Percentiles rank a stretch among this genome's conserved stretches.
phyloP scores from a whole-genome alignment of 768 basidiomycete genomes.

The Russula virescens region DNA sequence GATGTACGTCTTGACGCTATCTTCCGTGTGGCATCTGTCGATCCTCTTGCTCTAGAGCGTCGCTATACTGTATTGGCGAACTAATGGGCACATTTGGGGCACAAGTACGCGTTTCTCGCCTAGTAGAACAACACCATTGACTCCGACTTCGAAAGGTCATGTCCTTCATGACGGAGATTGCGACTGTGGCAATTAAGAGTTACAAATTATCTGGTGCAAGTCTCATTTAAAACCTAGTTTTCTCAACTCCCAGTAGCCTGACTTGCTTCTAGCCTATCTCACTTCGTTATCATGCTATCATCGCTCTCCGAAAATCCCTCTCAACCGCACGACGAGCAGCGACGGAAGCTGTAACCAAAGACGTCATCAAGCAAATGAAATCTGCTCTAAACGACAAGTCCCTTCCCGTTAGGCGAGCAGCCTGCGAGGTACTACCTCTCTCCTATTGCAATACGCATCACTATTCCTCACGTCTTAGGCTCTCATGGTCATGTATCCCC shows the following conservation, averaged over 20 bases:
- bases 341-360: constrained; percentile 69
- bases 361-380: constrained; percentile 80
- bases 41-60: constrained; percentile 48
- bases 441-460: background rate
- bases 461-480: constrained; percentile 35
- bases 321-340: constrained; percentile 76
- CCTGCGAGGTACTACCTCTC: constrained; percentile 53
- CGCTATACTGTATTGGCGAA: constrained; percentile 83
- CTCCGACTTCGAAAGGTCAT: constrained; percentile 59
- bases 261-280: constrained; percentile 55
- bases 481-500: constrained; percentile 53
- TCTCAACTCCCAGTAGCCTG: constrained; percentile 1
- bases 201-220: constrained; percentile 69
- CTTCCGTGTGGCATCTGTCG: background rate
- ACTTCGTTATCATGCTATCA: constrained; percentile 74
- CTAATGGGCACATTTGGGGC: constrained; percentile 80
- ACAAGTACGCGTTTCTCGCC: constrained; percentile 50
- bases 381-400: constrained; percentile 74
- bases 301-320: constrained; percentile 75
- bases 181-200: constrained; percentile 57
- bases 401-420: constrained; percentile 77
- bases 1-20: constrained; percentile 45
- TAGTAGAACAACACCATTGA: background rate
- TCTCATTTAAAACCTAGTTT: constrained; percentile 10
- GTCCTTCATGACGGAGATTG: constrained; percentile 90